These are phyloP conservation scores for Meira miltonrushii DNA, from an alignment of 1,284 basidiomycete genomes.

Conservation along the genomic window DNA sequence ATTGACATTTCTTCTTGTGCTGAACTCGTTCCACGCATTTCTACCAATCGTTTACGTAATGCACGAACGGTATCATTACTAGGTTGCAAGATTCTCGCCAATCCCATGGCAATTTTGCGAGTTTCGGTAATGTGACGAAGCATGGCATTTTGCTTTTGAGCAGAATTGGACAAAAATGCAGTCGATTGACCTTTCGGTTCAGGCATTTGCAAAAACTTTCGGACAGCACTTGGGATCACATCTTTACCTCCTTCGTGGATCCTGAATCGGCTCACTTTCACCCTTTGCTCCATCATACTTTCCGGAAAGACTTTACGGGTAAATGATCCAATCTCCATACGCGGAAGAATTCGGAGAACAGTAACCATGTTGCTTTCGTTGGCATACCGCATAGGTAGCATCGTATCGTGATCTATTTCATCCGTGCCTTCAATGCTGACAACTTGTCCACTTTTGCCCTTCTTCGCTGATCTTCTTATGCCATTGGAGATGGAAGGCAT, in stretches of 20 bases:
- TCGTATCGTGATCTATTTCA: background rate
- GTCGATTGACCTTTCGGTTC: background rate
- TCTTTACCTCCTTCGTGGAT: background rate
- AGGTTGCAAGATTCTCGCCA: constrained; percentile 70
- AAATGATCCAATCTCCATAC: background rate
- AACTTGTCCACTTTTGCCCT: background rate
- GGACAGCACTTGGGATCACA: background rate
- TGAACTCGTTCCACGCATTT: constrained; percentile 35
- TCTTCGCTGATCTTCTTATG: background rate
- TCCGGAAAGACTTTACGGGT: background rate
- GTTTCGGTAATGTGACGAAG: constrained; percentile 72
- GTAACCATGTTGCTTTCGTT: background rate
- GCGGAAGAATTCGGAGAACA: constrained; percentile 8
- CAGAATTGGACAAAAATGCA: constrained; percentile 15
- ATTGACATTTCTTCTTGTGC: constrained; percentile 55
- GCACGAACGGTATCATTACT: constrained; percentile 79
- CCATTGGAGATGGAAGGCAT: background rate
- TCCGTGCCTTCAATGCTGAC: background rate
- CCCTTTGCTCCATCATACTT: background rate
- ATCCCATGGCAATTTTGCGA: constrained; percentile 73
- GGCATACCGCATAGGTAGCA: background rate
- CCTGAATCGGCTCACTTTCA: constrained; percentile 2
- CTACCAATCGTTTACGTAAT: constrained; percentile 66
- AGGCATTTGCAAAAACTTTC: constrained; percentile 9
- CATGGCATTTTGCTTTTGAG: constrained; percentile 54